Base-by-base conservation (phyloP, 352 stramenopile species). In the Phytophthora ohioensis region DNA sequence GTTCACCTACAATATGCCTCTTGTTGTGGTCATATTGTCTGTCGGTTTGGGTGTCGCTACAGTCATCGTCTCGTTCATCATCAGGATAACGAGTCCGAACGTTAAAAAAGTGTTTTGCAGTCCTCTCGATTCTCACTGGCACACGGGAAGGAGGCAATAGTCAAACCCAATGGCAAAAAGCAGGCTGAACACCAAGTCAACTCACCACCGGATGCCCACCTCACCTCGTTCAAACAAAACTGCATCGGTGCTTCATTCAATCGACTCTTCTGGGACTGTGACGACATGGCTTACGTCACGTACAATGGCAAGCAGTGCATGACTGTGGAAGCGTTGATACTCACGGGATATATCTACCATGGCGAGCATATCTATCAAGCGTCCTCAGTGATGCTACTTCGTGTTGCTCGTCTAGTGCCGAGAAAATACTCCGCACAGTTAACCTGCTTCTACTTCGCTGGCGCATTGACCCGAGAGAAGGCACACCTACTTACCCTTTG, bases 401-500 rank as follows among this genome's bases (percentile, higher is more conserved):
- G 73, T 10, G 12, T 63, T 4, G 43, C 69, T 1, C 52, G 69
- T 8, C 2, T 73, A 8, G 11, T 73, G 4, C 69, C 69, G 12
- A 12, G 27, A 21, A 32, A 35, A 32, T 76, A 10, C 63, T 76
- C 5, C 64, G 58, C 2, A 73, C 57, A 4, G 73, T 73, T 48
- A 76, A 76, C 30, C 36, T 69, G 2, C 17, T 73, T 2, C 8
- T 76, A 5, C 12, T 76, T 1, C 57, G 69, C 6, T 76, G 69
- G 69, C 41, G 43, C 7, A 31, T 73, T 9, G 47, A 77, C 35
- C 45, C 43, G 15, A 39, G 5, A 46, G 9, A 46, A 46, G 41
- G 13, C 4, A 27, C 41, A 3, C 43, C 67, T 5, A 60, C 49
- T 7, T 42, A 57, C 15, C 32, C 34, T 2, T 17, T 56, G 17